Evolutionary conservation across 179 eudicot genomes (phyloP), one percentile per base, ranked within the genome.

Genomic region (Sideroxylon spinosum): DNA sequence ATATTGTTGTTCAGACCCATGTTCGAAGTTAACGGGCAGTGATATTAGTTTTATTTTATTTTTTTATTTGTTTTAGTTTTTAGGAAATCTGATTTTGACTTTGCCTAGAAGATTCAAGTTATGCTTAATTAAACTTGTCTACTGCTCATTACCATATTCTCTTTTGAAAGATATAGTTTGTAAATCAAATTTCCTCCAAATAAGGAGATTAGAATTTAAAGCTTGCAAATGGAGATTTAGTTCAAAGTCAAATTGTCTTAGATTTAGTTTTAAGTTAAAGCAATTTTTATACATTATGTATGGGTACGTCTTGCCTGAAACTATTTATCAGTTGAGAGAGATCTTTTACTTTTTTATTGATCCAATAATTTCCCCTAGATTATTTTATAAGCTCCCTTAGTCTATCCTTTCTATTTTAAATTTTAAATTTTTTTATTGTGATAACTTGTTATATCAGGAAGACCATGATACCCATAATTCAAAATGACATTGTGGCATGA

Each of bases 391-490:
- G 46, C 48, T 16, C 9, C 37, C 23, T 17, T 62, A 52, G 46
- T 20, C 46, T 73, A 22, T 16, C 49, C 65, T 50, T 22, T 57
- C 16, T 59, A 55, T 14, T 59, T 17, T 74, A 0, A 7, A 32
- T 67, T 56, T 62, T 16, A n/a, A 25, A 6, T 1, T 11, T 9
- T 29, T 7, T 53, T 52, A 25, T n/a, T 46, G 13, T 56, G 60
- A 13, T 80, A n/a, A 46, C 22, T 83, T 9, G 16, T 61, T 37
- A 52, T 44, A 62, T 75, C 90, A 92, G 95, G 92, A 88, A 77
- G 98, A 90, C 83, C 90, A 87, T 81, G 98, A 94, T 81, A 92
- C 97, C 11, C 95, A 94, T 87, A 97, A 94, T 85, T 97, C 95
- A 3, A 92, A 92, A 82, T 97, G 91, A 52, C 91, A 91, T 53